These are phyloP conservation scores for Wallemia mellicola DNA, from an alignment of 1,284 basidiomycete genomes.

Conservation along the genomic window DNA sequence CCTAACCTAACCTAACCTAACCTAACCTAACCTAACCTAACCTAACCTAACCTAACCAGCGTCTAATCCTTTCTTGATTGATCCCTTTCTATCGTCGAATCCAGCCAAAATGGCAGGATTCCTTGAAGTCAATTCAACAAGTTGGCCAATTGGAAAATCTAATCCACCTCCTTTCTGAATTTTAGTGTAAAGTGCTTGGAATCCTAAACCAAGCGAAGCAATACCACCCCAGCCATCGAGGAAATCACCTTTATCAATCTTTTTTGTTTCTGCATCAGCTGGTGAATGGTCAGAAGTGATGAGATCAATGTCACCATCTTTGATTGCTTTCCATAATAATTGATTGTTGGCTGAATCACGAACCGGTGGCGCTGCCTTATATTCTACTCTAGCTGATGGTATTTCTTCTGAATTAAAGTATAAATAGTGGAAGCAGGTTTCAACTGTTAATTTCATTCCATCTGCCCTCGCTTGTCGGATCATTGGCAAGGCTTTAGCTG, in stretches of 20 bases:
- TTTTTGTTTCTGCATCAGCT: slow-evolving; percentile 51
- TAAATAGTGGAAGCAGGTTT: slow-evolving; percentile 86
- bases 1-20: too few relatives aligned
- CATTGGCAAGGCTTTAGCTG: slow-evolving; percentile 41
- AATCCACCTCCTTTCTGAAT: background rate
- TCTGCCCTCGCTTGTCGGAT: slow-evolving; percentile 34
- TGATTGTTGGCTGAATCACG: slow-evolving; percentile 39
- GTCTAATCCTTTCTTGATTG: slow-evolving; percentile 36
- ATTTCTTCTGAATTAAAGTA: slow-evolving; percentile 19
- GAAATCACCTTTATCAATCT: slow-evolving; percentile 39
- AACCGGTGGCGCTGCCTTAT: slow-evolving; percentile 88
- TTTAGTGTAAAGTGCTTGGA: slow-evolving; percentile 16
- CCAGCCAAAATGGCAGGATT: slow-evolving; percentile 48
- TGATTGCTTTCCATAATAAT: slow-evolving; percentile 42
- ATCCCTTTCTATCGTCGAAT: slow-evolving; percentile 35
- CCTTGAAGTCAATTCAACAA: slow-evolving; percentile 41
- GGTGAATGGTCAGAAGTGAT: slow-evolving; percentile 84
- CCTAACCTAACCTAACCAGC: too few relatives aligned
- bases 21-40: too few relatives aligned
- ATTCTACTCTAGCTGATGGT: slow-evolving; percentile 39
- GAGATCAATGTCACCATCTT: slow-evolving; percentile 52
- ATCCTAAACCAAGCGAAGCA: slow-evolving; percentile 52
- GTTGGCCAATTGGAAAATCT: slow-evolving; percentile 19
- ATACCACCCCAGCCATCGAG: slow-evolving; percentile 83
- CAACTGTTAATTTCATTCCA: slow-evolving; percentile 41